Evolutionary conservation across 345 rosid genomes (phyloP), one percentile per base, ranked within the genome.

Genomic region (Ceriops decandra): DNA sequence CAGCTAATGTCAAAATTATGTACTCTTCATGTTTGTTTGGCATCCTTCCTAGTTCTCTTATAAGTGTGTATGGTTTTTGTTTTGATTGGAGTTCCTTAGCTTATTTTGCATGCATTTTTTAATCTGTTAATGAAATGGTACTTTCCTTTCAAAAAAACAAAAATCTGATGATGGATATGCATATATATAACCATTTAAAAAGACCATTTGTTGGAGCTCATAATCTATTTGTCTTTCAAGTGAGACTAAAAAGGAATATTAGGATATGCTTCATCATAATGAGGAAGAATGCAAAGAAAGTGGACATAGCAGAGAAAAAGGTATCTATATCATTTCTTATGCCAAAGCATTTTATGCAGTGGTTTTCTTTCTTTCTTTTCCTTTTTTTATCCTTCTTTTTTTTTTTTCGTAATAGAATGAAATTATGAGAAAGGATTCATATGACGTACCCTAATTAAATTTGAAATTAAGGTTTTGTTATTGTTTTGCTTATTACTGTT

Each of bases 271-370:
- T 16, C 7, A 21, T 9, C 2, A 1, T 24, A 17, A 67, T 5
- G 11, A 67, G 24, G 62, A 67, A 67, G 70, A 57, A 27, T 52
- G 28, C 33, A 31, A 31, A 31, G 47, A 33, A 35, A 67, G 26
- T 49, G 62, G 63, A 59, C 26, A 20, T 26, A 15, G 28, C 52
- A 58, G 65, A 58, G 65, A 31, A 31, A 2, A 31, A 5, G 5
- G 57, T 42, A 63, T 15, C 8, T 46, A 19, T 31, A 11, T 42
- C 16, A 2, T 42, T 11, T 42, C 47, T 17, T 42, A 0, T 42
- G 47, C 47, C 4, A 10, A 42, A 42, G 17, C 47, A 10, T 42
- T 42, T 42, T 42, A 42, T 54, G 59, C 30, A 9, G 26, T 58
- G 68, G 31, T 66, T n/a, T 1, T n/a, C 17, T 30, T 38, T 28